Conservation (phyloP, 495 filamentous ascomycete genomes). For the Penicillium turbatum region DNA sequence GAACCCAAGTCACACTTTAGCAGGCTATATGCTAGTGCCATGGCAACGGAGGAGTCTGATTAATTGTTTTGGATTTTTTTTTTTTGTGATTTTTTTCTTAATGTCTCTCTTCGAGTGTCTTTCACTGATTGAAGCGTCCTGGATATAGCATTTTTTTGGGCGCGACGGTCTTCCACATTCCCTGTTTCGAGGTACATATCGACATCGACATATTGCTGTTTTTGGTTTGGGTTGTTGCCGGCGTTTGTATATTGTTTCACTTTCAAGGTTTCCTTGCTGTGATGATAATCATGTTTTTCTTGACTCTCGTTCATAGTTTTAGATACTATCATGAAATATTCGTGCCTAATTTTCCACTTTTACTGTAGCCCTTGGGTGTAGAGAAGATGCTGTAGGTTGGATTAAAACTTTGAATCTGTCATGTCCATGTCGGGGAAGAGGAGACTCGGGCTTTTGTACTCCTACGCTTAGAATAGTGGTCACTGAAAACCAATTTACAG, state of each 20-base stretch:
- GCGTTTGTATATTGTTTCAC: slow-evolving; percentile 13
- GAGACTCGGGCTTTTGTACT: no score
- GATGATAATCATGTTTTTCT: slow-evolving; percentile 15
- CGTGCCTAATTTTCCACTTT: neutral
- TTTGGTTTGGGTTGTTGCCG: slow-evolving; percentile 2
- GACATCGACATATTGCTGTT: slow-evolving; percentile 21
- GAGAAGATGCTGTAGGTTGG: no score
- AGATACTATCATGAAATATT: neutral
- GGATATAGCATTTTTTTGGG: slow-evolving; percentile 1
- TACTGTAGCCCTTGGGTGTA: slow-evolving; percentile 1
- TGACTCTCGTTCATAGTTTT: slow-evolving; percentile 18
- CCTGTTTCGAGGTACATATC: slow-evolving; percentile 22
- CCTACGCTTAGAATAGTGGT: no score
- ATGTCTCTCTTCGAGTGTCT: neutral
- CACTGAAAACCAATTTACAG: no score
- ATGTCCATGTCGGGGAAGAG: no score
- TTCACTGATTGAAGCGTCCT: slow-evolving; percentile 18
- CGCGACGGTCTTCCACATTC: slow-evolving; percentile 8
- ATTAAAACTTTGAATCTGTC: no score
- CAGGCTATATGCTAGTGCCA: slow-evolving; percentile 28
- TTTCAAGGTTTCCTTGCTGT: neutral
- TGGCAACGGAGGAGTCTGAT: slow-evolving; percentile 22
- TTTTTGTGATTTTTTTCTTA: slow-evolving; percentile 2
- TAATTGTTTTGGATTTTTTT: slow-evolving; percentile 1
- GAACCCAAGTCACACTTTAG: slow-evolving; percentile 32